Base-by-base conservation (phyloP, 768 basidiomycete genomes). In the Auriscalpium vulgare region DNA sequence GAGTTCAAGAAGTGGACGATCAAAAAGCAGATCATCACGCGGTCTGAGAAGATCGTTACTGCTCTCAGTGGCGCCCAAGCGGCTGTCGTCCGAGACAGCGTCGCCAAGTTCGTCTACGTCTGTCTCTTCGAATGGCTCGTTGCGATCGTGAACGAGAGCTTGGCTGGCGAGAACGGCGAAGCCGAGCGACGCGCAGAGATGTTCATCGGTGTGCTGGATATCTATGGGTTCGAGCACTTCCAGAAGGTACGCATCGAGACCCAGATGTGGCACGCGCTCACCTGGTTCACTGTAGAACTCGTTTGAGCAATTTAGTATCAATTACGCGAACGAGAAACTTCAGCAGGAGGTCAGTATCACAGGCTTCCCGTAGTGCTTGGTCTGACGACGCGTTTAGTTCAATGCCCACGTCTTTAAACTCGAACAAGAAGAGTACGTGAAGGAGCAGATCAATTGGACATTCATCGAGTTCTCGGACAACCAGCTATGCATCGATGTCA, bases 381-480 rank as follows among this genome's bases (percentile, higher is more conserved):
- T 17, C 50, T 59, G 43, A 54, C 59, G 4, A 35, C 16, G 6
- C 16, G 10, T 56, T 8, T 61, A 97, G 91, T 99, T 99, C 76
- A 98, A 98, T 65, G 97, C 95, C 1, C 97, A 99, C 68, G 97
- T 99, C 50, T 94, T 93, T 82, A 95, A 98, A 77, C 83, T 99
- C 44, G 97, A 99, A 68, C 97, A 99, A 75, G 97, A 98, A 69
- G 97, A 99, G 73, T 99, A 99, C 67, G 84, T 98, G 51, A 91
- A 95, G 61, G 97, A 99, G 68, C 80, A 97, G 71, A 99, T 99
- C 68, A 93, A 97, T 69, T 99, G 97, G 97, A 97, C 91, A 9
- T 98, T 98, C 73, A 99, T 99, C 69, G 95, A 98, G 66, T 99
- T 97, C 71, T 91, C 91, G 10, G 97, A 99, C 72, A 99, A 99